Evolutionary conservation across 768 basidiomycete species (phyloP).

Genomic region (Lentinula sp.): DNA sequence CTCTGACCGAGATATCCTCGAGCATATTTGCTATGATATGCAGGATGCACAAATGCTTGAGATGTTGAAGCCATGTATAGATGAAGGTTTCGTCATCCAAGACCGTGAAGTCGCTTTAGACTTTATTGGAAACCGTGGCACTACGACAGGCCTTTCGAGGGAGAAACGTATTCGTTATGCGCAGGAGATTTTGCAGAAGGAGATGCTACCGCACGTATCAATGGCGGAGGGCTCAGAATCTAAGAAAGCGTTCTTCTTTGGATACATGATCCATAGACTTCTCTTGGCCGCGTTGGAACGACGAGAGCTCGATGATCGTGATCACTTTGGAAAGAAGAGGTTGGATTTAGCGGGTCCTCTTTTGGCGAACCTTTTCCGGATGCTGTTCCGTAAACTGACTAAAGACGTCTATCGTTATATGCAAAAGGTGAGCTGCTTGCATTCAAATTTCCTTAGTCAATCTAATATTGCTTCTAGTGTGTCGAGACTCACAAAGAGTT

Average conservation of each 20-base stretch:
- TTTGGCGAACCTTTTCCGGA: slow-evolving; percentile 94
- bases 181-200: slow-evolving; percentile 96
- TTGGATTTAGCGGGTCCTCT: slow-evolving; percentile 94
- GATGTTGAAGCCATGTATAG: slow-evolving; percentile 97
- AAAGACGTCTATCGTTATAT: slow-evolving; percentile 96
- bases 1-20: slow-evolving; percentile 94
- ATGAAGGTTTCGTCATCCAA: slow-evolving; percentile 97
- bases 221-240: slow-evolving; percentile 95
- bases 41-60: slow-evolving; percentile 95
- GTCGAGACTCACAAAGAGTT: slow-evolving; percentile 97
- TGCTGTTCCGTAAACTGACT: slow-evolving; percentile 94
- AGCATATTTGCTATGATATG: slow-evolving; percentile 98
- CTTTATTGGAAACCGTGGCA: slow-evolving; percentile 97
- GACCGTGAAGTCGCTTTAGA: slow-evolving; percentile 95
- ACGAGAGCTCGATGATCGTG: slow-evolving; percentile 95
- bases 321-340: slow-evolving; percentile 98
- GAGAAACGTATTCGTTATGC: slow-evolving; percentile 95
- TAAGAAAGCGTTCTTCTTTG: slow-evolving; percentile 99
- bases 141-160: slow-evolving; percentile 84
- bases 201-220: slow-evolving; percentile 96
- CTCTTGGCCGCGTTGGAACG: slow-evolving; percentile 90
- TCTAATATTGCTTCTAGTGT: slow-evolving; percentile 51
- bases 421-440: slow-evolving; percentile 66
- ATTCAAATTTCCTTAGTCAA: neutral
- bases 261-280: slow-evolving; percentile 98